Base-by-base conservation (phyloP, 192 early-diverging fungal species). In the Chytriomyces hyalinus region DNA sequence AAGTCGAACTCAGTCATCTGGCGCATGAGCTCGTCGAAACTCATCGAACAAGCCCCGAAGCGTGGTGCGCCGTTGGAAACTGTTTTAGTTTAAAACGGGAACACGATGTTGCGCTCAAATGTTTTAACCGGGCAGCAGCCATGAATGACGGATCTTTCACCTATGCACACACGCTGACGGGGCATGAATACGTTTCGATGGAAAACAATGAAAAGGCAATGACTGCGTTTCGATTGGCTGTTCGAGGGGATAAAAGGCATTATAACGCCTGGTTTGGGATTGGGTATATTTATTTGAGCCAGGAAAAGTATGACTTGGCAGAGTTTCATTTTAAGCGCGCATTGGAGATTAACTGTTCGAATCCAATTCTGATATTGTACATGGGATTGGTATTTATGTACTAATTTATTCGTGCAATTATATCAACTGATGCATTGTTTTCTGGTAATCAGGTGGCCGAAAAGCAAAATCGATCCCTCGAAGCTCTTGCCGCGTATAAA, bases 261-360 rank as follows among this genome's bases (percentile, higher is more conserved):
- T 96, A 93, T 71, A 92, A 92, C 69, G 94, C 95, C 26, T 94
- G 93, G 94, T 94, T 87, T 74, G 95, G 95, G 4, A 77, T 98
- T 73, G 95, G 92, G 2, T 80, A 87, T 67, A 80, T 92, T 50
- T 94, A 91, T 73, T 80, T 87, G 68, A 85, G 89, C 8, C 86
- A 92, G 65, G 94, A 93, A 28, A 93, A 96, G 75, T 83, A 84
- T 24, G 84, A 91, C 51, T 68, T 89, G 50, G 92, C 95, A 6
- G 91, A 92, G 68, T 90, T 89, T 62, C 88, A 94, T 77, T 94
- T 91, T 78, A 81, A 84, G 61, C 84, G 86, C 1, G 95, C 96
- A 0, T 70, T 93, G 50, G 80, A 85, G 6, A 88, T 98, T 15
- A 95, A 94, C 73, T 81, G 87, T 1, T 82, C 87, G 51, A 95